Evolutionary conservation across 257 asterid species (phyloP), one percentile per base, ranked within the genome.

Genomic region (Capsicum rhomboideum): DNA sequence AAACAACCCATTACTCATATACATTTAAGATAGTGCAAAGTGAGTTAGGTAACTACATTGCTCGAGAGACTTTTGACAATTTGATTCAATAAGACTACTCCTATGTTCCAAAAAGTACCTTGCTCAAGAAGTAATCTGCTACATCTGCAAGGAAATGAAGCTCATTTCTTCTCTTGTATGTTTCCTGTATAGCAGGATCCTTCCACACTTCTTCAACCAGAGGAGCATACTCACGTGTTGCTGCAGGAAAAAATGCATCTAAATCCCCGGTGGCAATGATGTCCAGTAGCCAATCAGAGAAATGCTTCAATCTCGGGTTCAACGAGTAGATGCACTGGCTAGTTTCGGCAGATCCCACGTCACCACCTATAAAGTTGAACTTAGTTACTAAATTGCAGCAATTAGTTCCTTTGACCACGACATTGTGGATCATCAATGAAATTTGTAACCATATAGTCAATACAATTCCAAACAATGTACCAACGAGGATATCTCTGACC

Each of bases 231-330:
- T 74, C 80, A 44, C 21, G 80, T 74, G 80, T 72, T 74, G 80
- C 80, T 44, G 80, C 80, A 44, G 80, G 80, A 6, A 96, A 96
- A 85, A 93, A 94, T 26, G 98, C 94, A 87, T 96, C 99, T 89
- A 96, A 88, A 91, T 93, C 99, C 82, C 99, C 80, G 1, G 98
- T 96, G 63, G 98, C 97, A 83, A 96, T 94, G 86, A 96, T 92
- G 84, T 93, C 98, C 21, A 96, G 92, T 18, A 96, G 97, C 99
- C 99, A 96, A 83, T 96, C 98, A 0, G 99, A 96, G 87, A 94
- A 96, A 89, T 92, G 94, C 90, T 74, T 74, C 80, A 96, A 77
- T 88, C 91, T 89, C 16, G 92, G 96, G 88, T 91, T 74, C 80
- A 80, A 58, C 74, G 80, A 72, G 12, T 72, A 72, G 80, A 74